Conservation (phyloP, 2,329 filamentous ascomycete genomes). For the Calonectria pteridis region DNA sequence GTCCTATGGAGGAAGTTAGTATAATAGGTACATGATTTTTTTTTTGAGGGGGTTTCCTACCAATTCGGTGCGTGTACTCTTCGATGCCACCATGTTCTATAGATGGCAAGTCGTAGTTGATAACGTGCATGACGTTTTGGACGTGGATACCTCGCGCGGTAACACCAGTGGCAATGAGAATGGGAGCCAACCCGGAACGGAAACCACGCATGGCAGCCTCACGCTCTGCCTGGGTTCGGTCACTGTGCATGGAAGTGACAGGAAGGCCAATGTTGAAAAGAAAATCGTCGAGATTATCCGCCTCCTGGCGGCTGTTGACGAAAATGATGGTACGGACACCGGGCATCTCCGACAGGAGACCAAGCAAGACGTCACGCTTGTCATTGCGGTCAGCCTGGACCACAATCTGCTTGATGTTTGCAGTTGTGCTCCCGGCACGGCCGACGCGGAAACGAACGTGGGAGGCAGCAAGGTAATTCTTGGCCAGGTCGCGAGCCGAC, state of each 20-base stretch:
- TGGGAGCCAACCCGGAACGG: constrained; percentile 78
- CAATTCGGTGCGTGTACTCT: constrained; percentile 95
- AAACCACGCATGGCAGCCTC: constrained; percentile 93
- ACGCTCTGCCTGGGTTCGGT: constrained; percentile 89
- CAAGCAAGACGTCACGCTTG: constrained; percentile 80
- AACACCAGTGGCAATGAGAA: constrained; percentile 89
- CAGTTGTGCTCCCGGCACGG: constrained; percentile 84
- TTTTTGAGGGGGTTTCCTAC: constrained; percentile 67
- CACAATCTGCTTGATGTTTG: constrained; percentile 85
- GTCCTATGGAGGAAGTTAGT: constrained; percentile 65
- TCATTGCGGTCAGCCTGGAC: constrained; percentile 72
- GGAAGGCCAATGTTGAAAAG: constrained; percentile 85
- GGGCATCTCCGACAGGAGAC: constrained; percentile 77
- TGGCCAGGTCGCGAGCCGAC: constrained; percentile 80
- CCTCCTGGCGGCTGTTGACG: constrained; percentile 82
- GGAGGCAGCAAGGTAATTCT: constrained; percentile 78
- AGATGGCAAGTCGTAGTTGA: constrained; percentile 91
- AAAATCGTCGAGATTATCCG: constrained; percentile 89
- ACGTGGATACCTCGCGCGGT: constrained; percentile 92
- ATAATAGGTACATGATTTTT: neutral
- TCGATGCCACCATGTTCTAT: constrained; percentile 85
- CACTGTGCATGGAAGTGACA: constrained; percentile 87
- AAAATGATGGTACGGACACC: constrained; percentile 90
- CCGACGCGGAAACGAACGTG: constrained; percentile 88
- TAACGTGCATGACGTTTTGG: constrained; percentile 86